These are phyloP conservation scores for Thermoascus crustaceus DNA, from an alignment of 2,329 filamentous ascomycete species.

Conservation along the genomic window DNA sequence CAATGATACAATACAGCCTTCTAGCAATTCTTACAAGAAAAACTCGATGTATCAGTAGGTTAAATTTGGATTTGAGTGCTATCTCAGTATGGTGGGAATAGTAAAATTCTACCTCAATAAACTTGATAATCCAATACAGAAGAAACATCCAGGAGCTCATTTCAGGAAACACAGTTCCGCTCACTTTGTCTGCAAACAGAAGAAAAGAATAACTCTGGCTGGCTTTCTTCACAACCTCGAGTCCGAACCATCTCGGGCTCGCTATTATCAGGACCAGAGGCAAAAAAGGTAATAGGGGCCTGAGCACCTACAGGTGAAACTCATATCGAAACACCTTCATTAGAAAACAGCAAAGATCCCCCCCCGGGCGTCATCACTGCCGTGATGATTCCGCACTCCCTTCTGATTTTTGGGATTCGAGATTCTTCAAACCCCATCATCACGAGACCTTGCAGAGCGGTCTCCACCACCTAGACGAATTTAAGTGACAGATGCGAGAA, in stretches of 20 bases:
- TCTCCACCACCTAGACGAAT: slow-evolving; percentile 4
- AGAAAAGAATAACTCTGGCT: too few species aligned
- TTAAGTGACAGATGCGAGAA: slow-evolving; percentile 78
- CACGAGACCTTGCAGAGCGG: neutral
- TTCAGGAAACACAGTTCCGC: slow-evolving; percentile 5
- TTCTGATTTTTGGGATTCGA: too few species aligned
- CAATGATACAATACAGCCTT: too few species aligned
- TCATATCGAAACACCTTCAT: neutral
- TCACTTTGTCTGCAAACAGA: slow-evolving; percentile 1
- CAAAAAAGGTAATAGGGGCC: neutral
- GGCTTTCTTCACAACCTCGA: too few species aligned
- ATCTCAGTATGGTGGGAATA: too few species aligned
- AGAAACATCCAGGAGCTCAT: slow-evolving; percentile 4
- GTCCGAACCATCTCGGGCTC: neutral
- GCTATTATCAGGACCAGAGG: slow-evolving; percentile 1
- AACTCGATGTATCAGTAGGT: too few species aligned
- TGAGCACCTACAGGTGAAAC: neutral
- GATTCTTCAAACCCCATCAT: slow-evolving; percentile 1
- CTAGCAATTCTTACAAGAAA: too few species aligned
- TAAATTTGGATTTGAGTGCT: too few species aligned
- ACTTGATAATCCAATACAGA: slow-evolving; percentile 5
- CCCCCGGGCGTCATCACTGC: too few species aligned
- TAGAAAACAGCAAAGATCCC: neutral
- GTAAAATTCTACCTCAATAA: too few species aligned
- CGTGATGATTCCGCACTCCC: too few species aligned